Percentiles rank a stretch among this genome's conserved stretches.
Evolutionary conservation across 257 asterid species (phyloP).

Genomic region (Solanum bulbocastanum): DNA sequence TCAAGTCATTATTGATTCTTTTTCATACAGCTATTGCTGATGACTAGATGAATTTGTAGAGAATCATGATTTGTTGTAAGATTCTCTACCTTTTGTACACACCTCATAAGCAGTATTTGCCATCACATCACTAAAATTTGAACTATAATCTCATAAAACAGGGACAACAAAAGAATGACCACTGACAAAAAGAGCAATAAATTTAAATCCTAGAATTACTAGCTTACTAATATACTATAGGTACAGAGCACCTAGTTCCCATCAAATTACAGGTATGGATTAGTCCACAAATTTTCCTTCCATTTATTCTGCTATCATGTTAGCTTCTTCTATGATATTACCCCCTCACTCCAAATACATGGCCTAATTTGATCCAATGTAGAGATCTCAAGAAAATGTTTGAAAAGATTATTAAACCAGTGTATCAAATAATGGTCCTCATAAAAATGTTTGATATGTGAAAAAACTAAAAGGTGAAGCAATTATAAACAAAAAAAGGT

Average conservation of each 20-base stretch:
- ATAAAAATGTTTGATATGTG: not conserved
- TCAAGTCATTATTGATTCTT: not conserved
- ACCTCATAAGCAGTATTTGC: not conserved
- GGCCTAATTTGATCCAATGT: not conserved
- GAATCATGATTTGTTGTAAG: not conserved
- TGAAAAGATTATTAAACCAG: not conserved
- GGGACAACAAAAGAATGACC: not conserved
- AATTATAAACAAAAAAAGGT: not conserved
- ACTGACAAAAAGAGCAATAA: not conserved
- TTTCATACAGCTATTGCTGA: not conserved
- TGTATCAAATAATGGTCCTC: not conserved
- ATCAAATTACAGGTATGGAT: not conserved
- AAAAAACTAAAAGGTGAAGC: not conserved
- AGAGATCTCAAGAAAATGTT: not conserved
- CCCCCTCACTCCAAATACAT: not conserved
- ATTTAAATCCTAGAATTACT: not conserved
- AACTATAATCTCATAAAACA: not conserved
- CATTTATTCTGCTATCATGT: not conserved
- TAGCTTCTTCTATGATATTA: not conserved
- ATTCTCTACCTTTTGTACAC: not conserved
- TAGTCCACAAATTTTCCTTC: not conserved
- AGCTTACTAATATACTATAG: not conserved
- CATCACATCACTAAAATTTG: not conserved
- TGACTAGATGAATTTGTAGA: not conserved
- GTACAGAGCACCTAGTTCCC: not conserved